A percentile compares a stretch with the other conserved stretches of the same genome.
Evolutionary conservation across 1,284 basidiomycete species (phyloP).

Genomic region (Phlebopus sp.): DNA sequence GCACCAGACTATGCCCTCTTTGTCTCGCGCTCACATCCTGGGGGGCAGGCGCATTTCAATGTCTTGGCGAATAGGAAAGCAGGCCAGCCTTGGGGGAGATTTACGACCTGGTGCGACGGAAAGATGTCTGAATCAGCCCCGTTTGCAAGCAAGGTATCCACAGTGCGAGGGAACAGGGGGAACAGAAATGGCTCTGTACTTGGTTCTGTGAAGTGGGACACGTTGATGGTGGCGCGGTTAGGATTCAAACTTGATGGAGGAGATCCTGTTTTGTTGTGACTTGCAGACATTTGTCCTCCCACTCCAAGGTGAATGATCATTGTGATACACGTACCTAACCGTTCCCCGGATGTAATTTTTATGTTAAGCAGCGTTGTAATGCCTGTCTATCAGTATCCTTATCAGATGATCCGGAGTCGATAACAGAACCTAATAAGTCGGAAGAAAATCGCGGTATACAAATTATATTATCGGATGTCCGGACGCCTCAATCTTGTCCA

Average conservation of each 20-base stretch:
- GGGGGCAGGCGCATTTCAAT: conserved; percentile 65
- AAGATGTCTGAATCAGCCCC: conserved; percentile 35
- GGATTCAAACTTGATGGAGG: conserved; percentile 17
- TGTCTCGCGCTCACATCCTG: conserved; percentile 65
- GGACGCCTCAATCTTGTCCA: too few species aligned
- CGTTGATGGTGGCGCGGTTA: conserved; percentile 23
- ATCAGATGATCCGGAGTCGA: too few species aligned
- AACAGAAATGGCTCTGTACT: too few species aligned
- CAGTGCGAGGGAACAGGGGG: background rate
- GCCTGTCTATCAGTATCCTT: too few species aligned
- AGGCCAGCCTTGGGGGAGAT: conserved; percentile 66
- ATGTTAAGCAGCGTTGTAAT: too few species aligned
- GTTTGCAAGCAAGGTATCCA: conserved; percentile 55
- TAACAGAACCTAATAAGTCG: too few species aligned
- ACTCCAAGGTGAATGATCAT: too few species aligned
- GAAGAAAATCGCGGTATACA: too few species aligned
- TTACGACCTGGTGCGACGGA: conserved; percentile 48
- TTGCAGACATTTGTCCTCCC: too few species aligned
- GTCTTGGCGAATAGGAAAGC: conserved; percentile 50
- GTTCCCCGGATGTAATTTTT: too few species aligned
- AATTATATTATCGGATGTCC: too few species aligned
- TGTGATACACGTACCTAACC: too few species aligned
- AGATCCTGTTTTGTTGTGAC: conserved; percentile 16
- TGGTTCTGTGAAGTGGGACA: conserved; percentile 11
- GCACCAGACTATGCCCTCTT: conserved; percentile 67